Evolutionary conservation across 192 early-diverging fungal species (phyloP).

Genomic region (Cetraspora pellucida): DNA sequence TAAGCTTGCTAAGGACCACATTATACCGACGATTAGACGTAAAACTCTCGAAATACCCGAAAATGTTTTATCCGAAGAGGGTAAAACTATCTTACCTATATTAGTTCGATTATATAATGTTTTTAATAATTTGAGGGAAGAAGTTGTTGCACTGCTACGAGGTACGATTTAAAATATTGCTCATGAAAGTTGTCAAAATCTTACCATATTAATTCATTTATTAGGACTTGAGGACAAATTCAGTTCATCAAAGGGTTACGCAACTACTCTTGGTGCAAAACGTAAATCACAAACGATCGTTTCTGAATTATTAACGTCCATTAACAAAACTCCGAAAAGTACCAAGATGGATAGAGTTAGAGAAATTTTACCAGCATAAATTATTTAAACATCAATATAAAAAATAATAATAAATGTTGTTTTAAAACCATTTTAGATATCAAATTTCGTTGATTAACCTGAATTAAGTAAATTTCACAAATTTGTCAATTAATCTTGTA

Average conservation of each 20-base stretch:
- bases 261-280: not conserved
- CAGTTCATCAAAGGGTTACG: not conserved
- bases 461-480: too few species aligned
- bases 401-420: too few species aligned
- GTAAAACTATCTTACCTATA: not conserved
- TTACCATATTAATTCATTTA: not conserved
- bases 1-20: not conserved
- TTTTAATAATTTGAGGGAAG: not conserved
- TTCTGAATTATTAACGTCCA: not conserved
- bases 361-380: not conserved
- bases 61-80: not conserved
- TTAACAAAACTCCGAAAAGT: not conserved
- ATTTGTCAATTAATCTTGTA: too few species aligned
- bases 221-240: constrained; percentile 4
- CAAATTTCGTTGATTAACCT: too few species aligned
- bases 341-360: not conserved
- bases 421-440: too few species aligned
- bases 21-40: not conserved
- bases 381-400: too few species aligned
- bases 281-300: not conserved
- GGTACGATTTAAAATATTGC: not conserved
- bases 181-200: not conserved
- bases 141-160: not conserved
- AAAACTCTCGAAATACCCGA: not conserved
- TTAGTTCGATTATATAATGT: not conserved